Base-by-base conservation (phyloP, 257 asterid genomes). In the Solanum lycopersicoides region DNA sequence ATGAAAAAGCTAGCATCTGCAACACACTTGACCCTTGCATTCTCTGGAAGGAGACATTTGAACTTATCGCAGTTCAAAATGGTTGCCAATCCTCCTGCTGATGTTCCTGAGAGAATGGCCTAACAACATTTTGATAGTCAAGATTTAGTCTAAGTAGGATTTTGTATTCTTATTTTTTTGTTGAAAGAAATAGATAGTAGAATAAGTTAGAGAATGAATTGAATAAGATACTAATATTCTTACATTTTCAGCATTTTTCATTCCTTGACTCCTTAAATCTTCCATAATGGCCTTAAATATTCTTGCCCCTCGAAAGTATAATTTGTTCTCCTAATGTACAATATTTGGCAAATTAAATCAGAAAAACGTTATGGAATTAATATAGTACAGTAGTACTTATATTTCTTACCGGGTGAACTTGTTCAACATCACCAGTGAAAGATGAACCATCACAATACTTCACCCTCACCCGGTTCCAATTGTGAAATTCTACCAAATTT, bases 361-460 rank as follows among this genome's bases (percentile, higher is more conserved):
- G 50, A 34, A 73, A 74, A 21, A 11, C 0, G 0, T 18, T 18
- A 37, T 15, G 4, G 9, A 20, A 34, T 34, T 34, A 37, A 18
- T 35, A 73, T 44, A 44, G 5, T 13, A 3, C 5, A n/a, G n/a
- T n/a, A n/a, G n/a, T n/a, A n/a, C n/a, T 15, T 65, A 5, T 6
- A 53, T 5, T 35, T 68, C 96, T 93, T 89, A n/a, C n/a, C 12
- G 93, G 93, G 90, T 93, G 86, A 13, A 95, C 98, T 25, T 92
- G 94, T 88, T 94, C 97, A 12, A 92, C 77, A 60, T 96, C 98
- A 83, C 99, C 95, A 0, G 97, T 96, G 84, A 93, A 96, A 7
- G 98, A 95, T 72, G 96, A 90, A 47, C 95, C 98, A 80, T 96
- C 99, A 63, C 96, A 96, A 59, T 96, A 96, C 89, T 95, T 91